Conservation (phyloP, 2,329 filamentous ascomycete genomes). For the Thielaviopsis populi region DNA sequence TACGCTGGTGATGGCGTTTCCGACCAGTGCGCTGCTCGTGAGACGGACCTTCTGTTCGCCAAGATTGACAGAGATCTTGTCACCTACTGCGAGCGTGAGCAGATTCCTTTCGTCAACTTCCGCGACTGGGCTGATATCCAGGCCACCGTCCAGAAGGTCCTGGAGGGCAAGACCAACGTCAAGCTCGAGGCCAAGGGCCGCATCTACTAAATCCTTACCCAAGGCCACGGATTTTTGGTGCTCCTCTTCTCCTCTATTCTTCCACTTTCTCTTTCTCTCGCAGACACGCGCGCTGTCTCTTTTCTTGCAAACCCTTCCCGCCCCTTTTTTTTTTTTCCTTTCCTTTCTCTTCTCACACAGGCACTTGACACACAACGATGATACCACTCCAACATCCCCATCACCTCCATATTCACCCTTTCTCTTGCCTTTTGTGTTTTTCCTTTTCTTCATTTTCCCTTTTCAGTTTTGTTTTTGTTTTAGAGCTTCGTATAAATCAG, state of each 20-base stretch:
- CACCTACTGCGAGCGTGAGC: slow-evolving; percentile 67
- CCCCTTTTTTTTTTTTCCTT: neutral
- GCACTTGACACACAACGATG: slow-evolving; percentile 6
- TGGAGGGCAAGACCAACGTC: slow-evolving; percentile 54
- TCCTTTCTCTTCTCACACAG: neutral
- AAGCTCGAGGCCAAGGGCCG: slow-evolving; percentile 49
- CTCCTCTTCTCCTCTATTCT: neutral
- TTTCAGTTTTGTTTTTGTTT: slow-evolving; percentile 5
- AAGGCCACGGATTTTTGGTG: neutral
- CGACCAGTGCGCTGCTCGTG: slow-evolving; percentile 77
- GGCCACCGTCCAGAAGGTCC: slow-evolving; percentile 59
- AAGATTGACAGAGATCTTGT: slow-evolving; percentile 77
- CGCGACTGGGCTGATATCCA: slow-evolving; percentile 70
- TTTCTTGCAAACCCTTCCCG: neutral
- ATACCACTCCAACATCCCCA: slow-evolving; percentile 3
- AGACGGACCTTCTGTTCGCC: slow-evolving; percentile 86
- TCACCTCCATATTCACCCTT: neutral
- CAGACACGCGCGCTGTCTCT: neutral
- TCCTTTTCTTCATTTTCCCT: neutral
- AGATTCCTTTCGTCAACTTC: slow-evolving; percentile 78
- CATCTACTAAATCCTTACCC: slow-evolving; percentile 14
- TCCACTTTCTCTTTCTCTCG: neutral
- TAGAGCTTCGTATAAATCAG: slow-evolving; percentile 12
- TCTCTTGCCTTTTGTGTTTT: slow-evolving; percentile 1
- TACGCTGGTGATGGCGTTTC: slow-evolving; percentile 93